Conservation (phyloP, 495 filamentous ascomycete species). For the Rhypophila decipiens region DNA sequence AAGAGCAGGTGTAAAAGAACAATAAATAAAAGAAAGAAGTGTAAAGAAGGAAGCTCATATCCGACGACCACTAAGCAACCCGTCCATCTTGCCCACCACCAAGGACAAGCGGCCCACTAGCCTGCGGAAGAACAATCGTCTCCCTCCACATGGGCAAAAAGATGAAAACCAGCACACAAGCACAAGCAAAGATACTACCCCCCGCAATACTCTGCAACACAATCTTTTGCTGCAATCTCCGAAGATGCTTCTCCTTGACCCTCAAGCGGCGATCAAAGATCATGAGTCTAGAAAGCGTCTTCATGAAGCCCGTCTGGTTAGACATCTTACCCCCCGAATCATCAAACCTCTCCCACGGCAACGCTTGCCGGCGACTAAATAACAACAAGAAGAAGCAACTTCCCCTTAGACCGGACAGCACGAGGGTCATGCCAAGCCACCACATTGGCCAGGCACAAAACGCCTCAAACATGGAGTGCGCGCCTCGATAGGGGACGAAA, state of each 20-base stretch:
- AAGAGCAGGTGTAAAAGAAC: too few species aligned
- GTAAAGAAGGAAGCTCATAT: too few species aligned
- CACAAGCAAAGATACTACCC: slow-evolving; percentile 28
- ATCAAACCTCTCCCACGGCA: slow-evolving; percentile 38
- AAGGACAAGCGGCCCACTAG: too few species aligned
- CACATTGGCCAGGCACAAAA: slow-evolving; percentile 35
- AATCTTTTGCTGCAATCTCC: slow-evolving; percentile 33
- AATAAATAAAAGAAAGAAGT: too few species aligned
- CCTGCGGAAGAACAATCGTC: too few species aligned
- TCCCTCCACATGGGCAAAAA: slow-evolving; percentile 35
- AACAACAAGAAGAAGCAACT: slow-evolving; percentile 38
- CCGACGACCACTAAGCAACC: too few species aligned
- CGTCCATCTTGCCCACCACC: too few species aligned
- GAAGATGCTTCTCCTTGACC: slow-evolving; percentile 33
- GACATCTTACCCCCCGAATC: slow-evolving; percentile 12
- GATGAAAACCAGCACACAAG: slow-evolving; percentile 29
- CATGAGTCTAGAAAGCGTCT: slow-evolving; percentile 29
- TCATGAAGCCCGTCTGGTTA: slow-evolving; percentile 9
- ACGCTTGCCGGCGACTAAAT: slow-evolving; percentile 30
- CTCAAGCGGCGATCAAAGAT: slow-evolving; percentile 37
- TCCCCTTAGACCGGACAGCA: slow-evolving; percentile 30
- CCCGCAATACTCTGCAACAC: slow-evolving; percentile 34
- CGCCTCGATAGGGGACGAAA: slow-evolving; percentile 24
- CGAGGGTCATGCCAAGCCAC: slow-evolving; percentile 30
- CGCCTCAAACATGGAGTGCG: slow-evolving; percentile 28